These are phyloP conservation scores for Kregervanrija delftensis DNA, from an alignment of 805 yeast species.

Conservation along the genomic window DNA sequence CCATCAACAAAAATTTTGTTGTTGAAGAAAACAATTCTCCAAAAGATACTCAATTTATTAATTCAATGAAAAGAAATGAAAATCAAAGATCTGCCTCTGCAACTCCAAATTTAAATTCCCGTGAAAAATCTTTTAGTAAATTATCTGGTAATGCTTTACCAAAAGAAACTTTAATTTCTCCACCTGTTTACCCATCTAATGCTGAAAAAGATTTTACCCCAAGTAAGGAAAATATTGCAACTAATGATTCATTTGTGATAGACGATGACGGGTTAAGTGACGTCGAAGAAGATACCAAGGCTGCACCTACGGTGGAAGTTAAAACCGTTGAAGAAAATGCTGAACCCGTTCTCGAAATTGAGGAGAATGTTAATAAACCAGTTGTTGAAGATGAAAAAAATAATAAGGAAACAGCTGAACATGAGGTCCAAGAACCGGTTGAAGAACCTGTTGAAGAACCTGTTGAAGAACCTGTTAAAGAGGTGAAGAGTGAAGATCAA, in stretches of 20 bases:
- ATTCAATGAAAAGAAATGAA: constrained; percentile 7
- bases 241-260: constrained; percentile 23
- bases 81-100: neutral
- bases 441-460: constrained; percentile 7
- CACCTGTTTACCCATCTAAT: constrained; percentile 9
- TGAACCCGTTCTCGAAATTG: neutral
- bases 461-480: constrained; percentile 7
- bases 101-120: neutral
- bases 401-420: constrained; percentile 1
- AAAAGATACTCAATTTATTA: constrained; percentile 8
- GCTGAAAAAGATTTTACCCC: constrained; percentile 7
- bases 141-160: constrained; percentile 16
- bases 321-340: neutral
- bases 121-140: neutral
- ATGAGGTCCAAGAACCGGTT: constrained; percentile 3
- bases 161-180: constrained; percentile 28
- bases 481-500: constrained; percentile 5
- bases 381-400: neutral
- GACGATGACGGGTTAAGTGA: constrained; percentile 20
- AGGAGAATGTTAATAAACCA: neutral
- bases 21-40: constrained; percentile 3
- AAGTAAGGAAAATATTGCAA: constrained; percentile 11
- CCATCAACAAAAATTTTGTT: constrained; percentile 7
- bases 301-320: constrained; percentile 25
- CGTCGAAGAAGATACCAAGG: constrained; percentile 19